These are phyloP conservation scores for Mortierella sp. DNA, from an alignment of 371 early-diverging fungal species.

Conservation along the genomic window DNA sequence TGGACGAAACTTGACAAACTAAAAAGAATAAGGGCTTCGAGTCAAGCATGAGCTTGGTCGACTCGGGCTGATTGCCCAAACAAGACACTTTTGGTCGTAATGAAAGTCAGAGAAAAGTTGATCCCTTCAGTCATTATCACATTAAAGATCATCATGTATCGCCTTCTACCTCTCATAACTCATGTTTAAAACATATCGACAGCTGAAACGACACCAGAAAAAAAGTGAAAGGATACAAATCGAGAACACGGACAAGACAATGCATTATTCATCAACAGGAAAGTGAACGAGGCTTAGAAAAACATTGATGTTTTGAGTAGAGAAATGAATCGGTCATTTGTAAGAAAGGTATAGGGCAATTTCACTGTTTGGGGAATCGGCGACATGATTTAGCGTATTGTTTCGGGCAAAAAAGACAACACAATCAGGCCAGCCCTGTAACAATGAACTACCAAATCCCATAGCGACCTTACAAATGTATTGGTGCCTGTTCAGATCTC, in stretches of 20 bases:
- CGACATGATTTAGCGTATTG: neutral
- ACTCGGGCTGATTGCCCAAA: too few relatives aligned
- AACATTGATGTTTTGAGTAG: too few relatives aligned
- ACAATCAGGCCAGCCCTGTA: neutral
- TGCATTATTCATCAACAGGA: neutral
- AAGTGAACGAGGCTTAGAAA: neutral
- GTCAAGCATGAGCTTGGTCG: too few relatives aligned
- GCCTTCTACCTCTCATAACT: neutral
- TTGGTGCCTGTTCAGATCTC: neutral
- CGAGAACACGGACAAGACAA: neutral
- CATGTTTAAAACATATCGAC: neutral
- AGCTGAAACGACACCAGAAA: neutral
- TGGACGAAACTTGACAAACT: too few relatives aligned
- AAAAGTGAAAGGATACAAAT: neutral
- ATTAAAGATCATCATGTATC: slow-evolving; percentile 3
- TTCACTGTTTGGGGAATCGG: too few relatives aligned
- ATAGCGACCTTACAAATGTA: neutral
- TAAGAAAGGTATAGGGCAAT: neutral
- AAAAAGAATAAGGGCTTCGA: neutral
- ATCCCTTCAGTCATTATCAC: neutral
- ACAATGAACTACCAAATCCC: neutral
- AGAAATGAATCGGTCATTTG: neutral
- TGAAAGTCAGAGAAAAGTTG: neutral
- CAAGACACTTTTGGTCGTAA: too few relatives aligned
- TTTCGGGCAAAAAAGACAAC: neutral